phyloP scores from a whole-genome alignment of 108 stramenopile species.

The Nannochloropsis granulata region DNA sequence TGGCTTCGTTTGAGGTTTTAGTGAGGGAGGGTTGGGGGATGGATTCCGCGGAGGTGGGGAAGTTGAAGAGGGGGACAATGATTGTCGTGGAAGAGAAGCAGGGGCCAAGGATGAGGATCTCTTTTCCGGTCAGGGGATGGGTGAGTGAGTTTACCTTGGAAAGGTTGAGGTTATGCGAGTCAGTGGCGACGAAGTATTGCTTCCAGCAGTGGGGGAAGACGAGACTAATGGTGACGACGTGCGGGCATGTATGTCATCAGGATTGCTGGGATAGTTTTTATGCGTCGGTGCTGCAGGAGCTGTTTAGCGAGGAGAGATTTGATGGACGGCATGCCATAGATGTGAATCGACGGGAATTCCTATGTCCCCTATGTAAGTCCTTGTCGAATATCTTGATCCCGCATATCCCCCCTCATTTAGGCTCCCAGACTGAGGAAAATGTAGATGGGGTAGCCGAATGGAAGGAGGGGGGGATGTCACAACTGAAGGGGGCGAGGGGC shows the following conservation, averaged over 20 bases:
- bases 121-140: not conserved
- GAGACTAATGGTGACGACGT: conserved; percentile 36
- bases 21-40: not conserved
- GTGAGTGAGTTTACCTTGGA: not conserved
- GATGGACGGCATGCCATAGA: conserved; percentile 80
- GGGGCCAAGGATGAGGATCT: not conserved
- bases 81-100: not conserved
- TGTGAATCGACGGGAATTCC: conserved; percentile 70
- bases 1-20: not conserved
- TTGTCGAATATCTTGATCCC: conserved; percentile 84
- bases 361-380: conserved; percentile 92
- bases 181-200: not conserved
- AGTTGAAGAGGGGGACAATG: not conserved
- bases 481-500: not conserved
- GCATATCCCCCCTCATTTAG: conserved; percentile 37
- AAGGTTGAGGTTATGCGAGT: not conserved
- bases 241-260: conserved; percentile 93
- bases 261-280: conserved; percentile 76
- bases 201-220: conserved; percentile 18
- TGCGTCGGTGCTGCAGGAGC: conserved; percentile 63
- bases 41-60: not conserved
- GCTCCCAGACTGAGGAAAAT: not conserved
- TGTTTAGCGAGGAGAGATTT: conserved; percentile 47
- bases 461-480: not conserved
- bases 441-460: not conserved